Evolutionary conservation across 1,139 yeast species (phyloP).

Genomic region (Candida anutae): DNA sequence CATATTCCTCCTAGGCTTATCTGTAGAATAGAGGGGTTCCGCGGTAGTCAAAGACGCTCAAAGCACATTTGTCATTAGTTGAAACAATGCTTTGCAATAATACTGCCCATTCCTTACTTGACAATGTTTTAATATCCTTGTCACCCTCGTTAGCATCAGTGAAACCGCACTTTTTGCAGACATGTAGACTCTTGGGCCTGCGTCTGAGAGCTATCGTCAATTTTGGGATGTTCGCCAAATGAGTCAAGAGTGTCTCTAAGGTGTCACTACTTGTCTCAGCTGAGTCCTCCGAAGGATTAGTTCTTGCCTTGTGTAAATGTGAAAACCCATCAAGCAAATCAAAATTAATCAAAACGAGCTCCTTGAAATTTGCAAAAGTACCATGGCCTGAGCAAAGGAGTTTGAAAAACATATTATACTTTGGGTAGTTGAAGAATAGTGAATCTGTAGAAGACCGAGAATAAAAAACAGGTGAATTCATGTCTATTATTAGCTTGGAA

Average conservation of each 20-base stretch:
- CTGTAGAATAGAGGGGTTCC: conserved; percentile 1
- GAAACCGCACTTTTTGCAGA: conserved; percentile 32
- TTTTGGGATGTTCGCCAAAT: conserved; percentile 18
- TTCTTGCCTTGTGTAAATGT: conserved; percentile 9
- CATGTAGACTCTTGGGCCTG: conserved; percentile 4
- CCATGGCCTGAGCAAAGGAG: conserved; percentile 35
- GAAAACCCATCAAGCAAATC: conserved; percentile 23
- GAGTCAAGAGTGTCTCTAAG: conserved; percentile 20
- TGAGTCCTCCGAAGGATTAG: conserved; percentile 7
- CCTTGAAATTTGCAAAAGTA: conserved; percentile 20
- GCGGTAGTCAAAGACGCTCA: conserved; percentile 12
- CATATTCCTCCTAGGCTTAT: no score
- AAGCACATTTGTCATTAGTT: conserved; percentile 11
- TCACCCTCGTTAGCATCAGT: conserved; percentile 10
- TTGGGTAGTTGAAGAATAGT: conserved; percentile 24
- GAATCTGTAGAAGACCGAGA: conserved; percentile 5
- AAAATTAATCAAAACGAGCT: conserved; percentile 24
- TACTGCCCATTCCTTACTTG: conserved; percentile 20
- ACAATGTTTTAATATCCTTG: conserved; percentile 10
- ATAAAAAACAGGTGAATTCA: conserved; percentile 43
- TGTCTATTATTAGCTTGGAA: conserved; percentile 32
- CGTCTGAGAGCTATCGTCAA: conserved; percentile 19
- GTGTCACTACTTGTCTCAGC: conserved; percentile 12
- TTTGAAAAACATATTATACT: conserved; percentile 35
- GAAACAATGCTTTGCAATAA: conserved; percentile 20